Base-by-base conservation (phyloP, 805 yeast species). In the Metschnikowia anglica region DNA sequence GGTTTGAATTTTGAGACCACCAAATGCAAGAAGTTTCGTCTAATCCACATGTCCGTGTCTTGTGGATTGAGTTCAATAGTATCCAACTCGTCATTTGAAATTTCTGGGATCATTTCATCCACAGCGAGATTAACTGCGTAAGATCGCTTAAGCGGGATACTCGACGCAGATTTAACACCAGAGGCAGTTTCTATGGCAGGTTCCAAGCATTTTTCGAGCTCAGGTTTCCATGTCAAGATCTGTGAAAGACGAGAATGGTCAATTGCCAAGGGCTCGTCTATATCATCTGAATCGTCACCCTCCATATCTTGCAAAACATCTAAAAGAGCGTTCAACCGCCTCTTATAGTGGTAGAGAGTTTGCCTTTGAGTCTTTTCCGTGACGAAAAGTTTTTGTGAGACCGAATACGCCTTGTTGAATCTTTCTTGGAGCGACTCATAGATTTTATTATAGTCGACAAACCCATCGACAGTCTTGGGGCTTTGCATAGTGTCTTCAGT, bases 21-120 rank as follows among this genome's bases (percentile, higher is more conserved):
- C 48, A 70, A 55, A 37, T 62, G 60, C 3, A 67, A 62, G 37
- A 58, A 56, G 44, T 68, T 61, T 32, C 74, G 55, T 24, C 72
- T 53, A 19, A 61, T 47, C 74, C 74, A 70, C 52, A 60, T 53
- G 13, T 66, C 70, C 3, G 59, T 52, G 33, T 60, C 65, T 51
- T 68, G 72, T 0, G 75, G 75, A 41, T 70, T 70, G n/a, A 53
- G 42, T 43, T 69, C 73, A 2, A 63, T 47, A 11, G 53, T 45
- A 24, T 60, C 60, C 30, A 65, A 47, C 40, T 70, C 74, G 47
- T 70, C 76, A 32, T 60, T 53, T 15, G 60, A 49, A 16, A 68
- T 51, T 11, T 69, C 76, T 2, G 74, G 65, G 2, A 69, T 51
- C 28, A 60, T 47, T 40, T 70, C 76, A n/a, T 48, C 52, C n/a